Percentiles rank a stretch among this genome's conserved stretches.
Conservation (phyloP, 331 rosid genomes). For the Erythrophleum ivorense region DNA sequence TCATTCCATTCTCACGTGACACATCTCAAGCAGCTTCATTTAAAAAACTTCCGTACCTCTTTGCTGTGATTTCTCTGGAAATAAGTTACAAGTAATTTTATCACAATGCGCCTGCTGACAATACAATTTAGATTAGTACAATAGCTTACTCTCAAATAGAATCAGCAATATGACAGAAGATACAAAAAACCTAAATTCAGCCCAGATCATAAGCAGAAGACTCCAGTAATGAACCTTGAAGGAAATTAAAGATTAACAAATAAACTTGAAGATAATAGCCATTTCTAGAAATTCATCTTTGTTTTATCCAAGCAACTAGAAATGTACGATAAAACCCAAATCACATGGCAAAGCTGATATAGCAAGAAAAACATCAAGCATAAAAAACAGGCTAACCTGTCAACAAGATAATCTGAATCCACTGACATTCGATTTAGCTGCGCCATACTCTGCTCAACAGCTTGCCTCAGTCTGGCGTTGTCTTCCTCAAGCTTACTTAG, state of each 20-base stretch:
- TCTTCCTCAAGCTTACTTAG: constrained; percentile 94
- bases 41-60: constrained; percentile 65
- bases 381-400: constrained; percentile 67
- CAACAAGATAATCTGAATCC: constrained; percentile 97
- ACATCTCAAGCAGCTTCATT: constrained; percentile 30
- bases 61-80: constrained; percentile 95
- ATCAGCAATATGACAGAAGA: neutral
- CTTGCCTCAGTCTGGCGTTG: constrained; percentile 85
- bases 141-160: constrained; percentile 10
- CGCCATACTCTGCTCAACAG: constrained; percentile 95
- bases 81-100: constrained; percentile 86
- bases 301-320: constrained; percentile 7
- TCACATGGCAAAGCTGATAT: constrained; percentile 21
- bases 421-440: constrained; percentile 94
- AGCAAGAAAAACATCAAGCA: constrained; percentile 7
- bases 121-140: constrained; percentile 41
- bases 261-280: neutral
- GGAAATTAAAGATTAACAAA: constrained; percentile 12
- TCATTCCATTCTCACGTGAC: constrained; percentile 1
- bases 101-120: constrained; percentile 92
- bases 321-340: neutral
- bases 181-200: constrained; percentile 27
- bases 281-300: neutral
- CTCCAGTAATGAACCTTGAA: neutral
- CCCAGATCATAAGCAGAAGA: neutral